Percentiles rank a stretch among this genome's conserved stretches.
These are phyloP conservation scores for Pichia rugopelliculosa DNA, from an alignment of 805 yeast species.

Conservation along the genomic window DNA sequence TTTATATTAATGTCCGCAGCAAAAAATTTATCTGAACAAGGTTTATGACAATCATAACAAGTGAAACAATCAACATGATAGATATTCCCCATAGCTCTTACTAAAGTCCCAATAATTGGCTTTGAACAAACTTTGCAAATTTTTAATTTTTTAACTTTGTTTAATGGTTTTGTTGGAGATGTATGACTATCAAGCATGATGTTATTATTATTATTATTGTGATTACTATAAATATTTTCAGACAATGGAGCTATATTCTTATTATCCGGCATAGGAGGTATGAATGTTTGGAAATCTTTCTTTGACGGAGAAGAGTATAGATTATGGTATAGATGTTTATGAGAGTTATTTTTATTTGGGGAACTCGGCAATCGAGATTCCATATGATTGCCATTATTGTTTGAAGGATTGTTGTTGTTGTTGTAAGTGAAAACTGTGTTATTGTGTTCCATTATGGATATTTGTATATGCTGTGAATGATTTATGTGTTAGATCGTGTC, in stretches of 20 bases:
- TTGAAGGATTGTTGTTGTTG: not conserved
- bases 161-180: not conserved
- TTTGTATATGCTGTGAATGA: not conserved
- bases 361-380: not conserved
- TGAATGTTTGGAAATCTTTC: not conserved
- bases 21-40: conserved; percentile 82
- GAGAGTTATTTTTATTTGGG: not conserved
- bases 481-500: not conserved
- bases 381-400: not conserved
- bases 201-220: not conserved
- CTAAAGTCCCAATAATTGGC: conserved; percentile 65
- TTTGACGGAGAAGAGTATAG: conserved; percentile 9
- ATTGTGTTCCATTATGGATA: not conserved
- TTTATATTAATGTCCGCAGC: conserved; percentile 48
- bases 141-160: conserved; percentile 24
- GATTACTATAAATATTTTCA: not conserved
- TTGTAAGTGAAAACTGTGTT: not conserved
- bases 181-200: not conserved
- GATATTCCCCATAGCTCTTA: conserved; percentile 71
- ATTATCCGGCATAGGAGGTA: not conserved
- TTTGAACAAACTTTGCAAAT: conserved; percentile 46
- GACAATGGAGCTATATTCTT: not conserved
- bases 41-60: conserved; percentile 76
- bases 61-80: conserved; percentile 85
- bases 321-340: conserved; percentile 9